Base-by-base conservation (phyloP, 257 asterid species). In the Nicotiana benthamiana region DNA sequence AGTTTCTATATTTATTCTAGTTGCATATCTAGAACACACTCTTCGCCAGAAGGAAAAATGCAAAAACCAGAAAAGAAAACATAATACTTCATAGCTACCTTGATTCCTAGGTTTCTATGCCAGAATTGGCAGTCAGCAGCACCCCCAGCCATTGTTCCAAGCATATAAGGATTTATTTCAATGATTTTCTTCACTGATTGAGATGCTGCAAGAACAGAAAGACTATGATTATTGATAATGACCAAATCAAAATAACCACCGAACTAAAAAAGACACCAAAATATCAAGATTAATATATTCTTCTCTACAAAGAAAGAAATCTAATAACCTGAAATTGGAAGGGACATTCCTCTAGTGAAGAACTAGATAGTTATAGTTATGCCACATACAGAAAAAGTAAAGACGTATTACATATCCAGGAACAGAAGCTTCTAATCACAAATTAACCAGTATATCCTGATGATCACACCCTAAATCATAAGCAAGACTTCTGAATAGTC, bases 141-240 rank as follows among this genome's bases (percentile, higher is more conserved):
- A 79, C 98, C 97, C 80, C 97, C 98, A 83, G 97, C 98, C 98
- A 92, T 92, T 75, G 98, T 94, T 27, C 98, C 97, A 81, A 92
- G 95, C 97, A 92, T 91, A 87, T 93, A 91, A 0, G 95, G 97
- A 64, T 91, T 92, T 75, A 93, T 93, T 85, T 93, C 97, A 74
- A 94, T 94, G 59, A 93, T 94, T 76, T 92, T 94, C 91, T 91
- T 94, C 66, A 92, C 97, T 75, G 97, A 89, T 68, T 93, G 96
- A 46, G 97, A 94, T 52, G 97, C 98, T 93, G 90, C 83, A 70
- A 82, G 57, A 70, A 17, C 60, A 46, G 60, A 48, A 24, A 43
- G 60, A 20, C 12, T 24, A 74, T 11, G 20, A 22, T 74, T 74
- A 28, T n/a, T 20, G 24, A 18, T 1, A 56, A 6, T 17, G 61